Evolutionary conservation across 371 early-diverging fungal genomes (phyloP).

Genomic region (Mucor circinelloides): DNA sequence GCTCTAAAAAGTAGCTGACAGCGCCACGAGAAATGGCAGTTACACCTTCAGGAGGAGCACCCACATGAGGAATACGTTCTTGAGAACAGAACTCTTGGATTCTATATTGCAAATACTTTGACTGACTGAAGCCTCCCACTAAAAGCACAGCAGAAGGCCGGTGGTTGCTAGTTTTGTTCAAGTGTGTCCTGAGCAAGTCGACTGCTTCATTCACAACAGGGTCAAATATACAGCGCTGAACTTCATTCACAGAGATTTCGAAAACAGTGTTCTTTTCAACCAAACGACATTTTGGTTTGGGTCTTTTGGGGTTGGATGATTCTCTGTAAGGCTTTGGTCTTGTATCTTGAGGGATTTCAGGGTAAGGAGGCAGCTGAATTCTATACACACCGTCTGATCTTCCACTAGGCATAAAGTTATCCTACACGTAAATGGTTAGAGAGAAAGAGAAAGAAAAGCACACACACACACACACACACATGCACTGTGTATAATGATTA

Average conservation of each 20-base stretch:
- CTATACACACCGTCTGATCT: neutral
- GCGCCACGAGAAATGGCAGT: conserved; percentile 33
- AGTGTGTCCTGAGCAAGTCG: conserved; percentile 15
- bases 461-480: no score
- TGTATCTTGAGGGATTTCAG: neutral
- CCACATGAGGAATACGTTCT: conserved; percentile 3
- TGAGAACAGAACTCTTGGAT: conserved; percentile 10
- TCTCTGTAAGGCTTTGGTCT: neutral
- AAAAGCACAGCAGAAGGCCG: neutral
- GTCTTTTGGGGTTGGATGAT: neutral
- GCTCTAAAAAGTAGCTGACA: conserved; percentile 40
- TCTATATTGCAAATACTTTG: conserved; percentile 3
- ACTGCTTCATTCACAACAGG: neutral
- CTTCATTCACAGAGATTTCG: neutral
- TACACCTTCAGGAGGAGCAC: conserved; percentile 27
- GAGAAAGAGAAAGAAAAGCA: no score
- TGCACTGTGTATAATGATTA: neutral
- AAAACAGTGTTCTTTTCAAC: neutral
- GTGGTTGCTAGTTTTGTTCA: conserved; percentile 7
- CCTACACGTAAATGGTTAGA: neutral
- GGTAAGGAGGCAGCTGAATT: neutral
- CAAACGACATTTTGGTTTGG: neutral
- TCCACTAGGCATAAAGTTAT: neutral
- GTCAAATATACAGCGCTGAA: neutral
- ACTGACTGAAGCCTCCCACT: conserved; percentile 7